These are phyloP conservation scores for Pleoardoris graminearum DNA, from an alignment of 2,329 filamentous ascomycete genomes.

Conservation along the genomic window DNA sequence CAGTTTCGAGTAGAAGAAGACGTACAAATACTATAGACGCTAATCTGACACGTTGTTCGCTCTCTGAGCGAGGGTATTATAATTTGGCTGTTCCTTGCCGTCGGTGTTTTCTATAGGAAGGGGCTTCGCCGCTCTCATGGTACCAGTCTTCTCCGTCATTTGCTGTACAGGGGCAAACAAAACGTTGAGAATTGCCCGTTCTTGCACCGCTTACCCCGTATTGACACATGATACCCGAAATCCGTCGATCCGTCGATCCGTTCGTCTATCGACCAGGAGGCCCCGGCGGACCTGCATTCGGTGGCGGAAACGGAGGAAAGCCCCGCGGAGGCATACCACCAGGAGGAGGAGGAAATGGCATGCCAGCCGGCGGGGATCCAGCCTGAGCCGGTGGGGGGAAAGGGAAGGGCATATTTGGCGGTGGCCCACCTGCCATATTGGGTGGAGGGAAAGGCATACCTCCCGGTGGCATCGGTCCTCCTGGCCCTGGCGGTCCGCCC, in stretches of 20 bases:
- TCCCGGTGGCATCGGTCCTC: constrained; percentile 29
- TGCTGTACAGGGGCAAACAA: not conserved
- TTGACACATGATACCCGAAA: too few species aligned
- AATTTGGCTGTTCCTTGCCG: not conserved
- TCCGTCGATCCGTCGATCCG: not conserved
- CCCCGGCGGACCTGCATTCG: constrained; percentile 21
- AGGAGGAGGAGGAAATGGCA: constrained; percentile 49
- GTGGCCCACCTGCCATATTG: constrained; percentile 32
- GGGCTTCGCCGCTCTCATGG: not conserved
- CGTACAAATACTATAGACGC: constrained; percentile 1
- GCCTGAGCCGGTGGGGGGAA: constrained; percentile 40
- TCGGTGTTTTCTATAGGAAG: not conserved
- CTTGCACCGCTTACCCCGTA: not conserved
- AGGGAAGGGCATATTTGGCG: constrained; percentile 37
- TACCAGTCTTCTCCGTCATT: not conserved
- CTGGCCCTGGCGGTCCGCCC: constrained; percentile 18
- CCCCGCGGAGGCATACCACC: constrained; percentile 36
- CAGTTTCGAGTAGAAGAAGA: not conserved
- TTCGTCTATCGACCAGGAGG: constrained; percentile 14
- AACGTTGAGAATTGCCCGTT: not conserved
- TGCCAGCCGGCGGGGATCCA: constrained; percentile 37
- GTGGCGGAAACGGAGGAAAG: constrained; percentile 25
- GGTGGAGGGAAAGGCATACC: constrained; percentile 34
- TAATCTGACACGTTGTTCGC: not conserved
- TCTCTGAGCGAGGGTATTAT: not conserved